Evolutionary conservation across 2,329 filamentous ascomycete species (phyloP).

Genomic region (Exophiala sp.): DNA sequence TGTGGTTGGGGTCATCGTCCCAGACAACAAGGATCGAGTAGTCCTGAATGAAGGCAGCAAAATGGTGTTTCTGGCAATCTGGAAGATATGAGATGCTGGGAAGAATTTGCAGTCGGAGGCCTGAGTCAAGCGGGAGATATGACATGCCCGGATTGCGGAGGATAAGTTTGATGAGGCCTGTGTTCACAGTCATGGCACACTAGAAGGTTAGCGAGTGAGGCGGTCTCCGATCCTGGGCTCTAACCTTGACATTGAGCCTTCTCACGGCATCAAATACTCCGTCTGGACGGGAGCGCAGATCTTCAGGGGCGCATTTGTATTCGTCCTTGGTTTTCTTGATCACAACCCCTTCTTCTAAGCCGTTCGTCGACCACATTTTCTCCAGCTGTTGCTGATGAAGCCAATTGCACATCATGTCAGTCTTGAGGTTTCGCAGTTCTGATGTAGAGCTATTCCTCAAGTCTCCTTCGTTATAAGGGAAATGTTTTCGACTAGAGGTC

Average conservation of each 20-base stretch:
- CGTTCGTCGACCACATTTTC: constrained; percentile 46
- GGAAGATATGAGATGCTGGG: constrained; percentile 53
- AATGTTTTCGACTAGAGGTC: neutral
- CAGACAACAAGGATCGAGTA: constrained; percentile 55
- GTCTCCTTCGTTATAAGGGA: constrained; percentile 15
- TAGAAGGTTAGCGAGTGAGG: constrained; percentile 29
- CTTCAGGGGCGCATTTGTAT: constrained; percentile 49
- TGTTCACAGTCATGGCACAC: constrained; percentile 64
- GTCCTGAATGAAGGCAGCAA: constrained; percentile 59
- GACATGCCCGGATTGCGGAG: constrained; percentile 46
- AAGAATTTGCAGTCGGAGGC: constrained; percentile 57
- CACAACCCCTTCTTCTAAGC: constrained; percentile 50
- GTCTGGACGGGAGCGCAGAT: constrained; percentile 41
- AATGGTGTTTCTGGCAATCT: constrained; percentile 58
- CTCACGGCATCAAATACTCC: constrained; percentile 48
- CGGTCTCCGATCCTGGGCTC: constrained; percentile 23
- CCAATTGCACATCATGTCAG: constrained; percentile 59
- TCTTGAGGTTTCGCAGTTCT: constrained; percentile 36
- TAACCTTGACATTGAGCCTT: constrained; percentile 51
- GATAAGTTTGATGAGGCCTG: constrained; percentile 57
- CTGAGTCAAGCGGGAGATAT: constrained; percentile 54
- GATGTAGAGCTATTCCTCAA: constrained; percentile 20
- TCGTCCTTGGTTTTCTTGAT: constrained; percentile 48
- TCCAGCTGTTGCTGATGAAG: constrained; percentile 58
- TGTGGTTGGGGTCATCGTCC: constrained; percentile 56